A percentile compares a stretch with the other conserved stretches of the same genome.
phyloP scores from a whole-genome alignment of 441 rosid genomes.

The Sinapis alba region DNA sequence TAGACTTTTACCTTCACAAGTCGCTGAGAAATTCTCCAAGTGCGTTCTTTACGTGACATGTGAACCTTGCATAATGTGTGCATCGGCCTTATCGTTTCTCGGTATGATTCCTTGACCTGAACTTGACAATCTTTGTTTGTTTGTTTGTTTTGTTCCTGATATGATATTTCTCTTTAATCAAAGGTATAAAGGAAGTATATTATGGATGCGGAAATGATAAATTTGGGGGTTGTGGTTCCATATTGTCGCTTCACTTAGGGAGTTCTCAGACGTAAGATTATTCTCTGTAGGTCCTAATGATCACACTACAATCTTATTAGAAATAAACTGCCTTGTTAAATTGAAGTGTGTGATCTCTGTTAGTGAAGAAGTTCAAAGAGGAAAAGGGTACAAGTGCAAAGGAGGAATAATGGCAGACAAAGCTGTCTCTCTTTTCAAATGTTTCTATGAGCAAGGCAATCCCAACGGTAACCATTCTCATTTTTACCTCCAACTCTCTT shows the following conservation, averaged over 20 bases:
- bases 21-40: slow-evolving; percentile 63
- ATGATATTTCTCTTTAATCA: background rate
- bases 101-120: slow-evolving; percentile 42
- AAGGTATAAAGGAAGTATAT: slow-evolving; percentile 72
- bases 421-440: too few species aligned
- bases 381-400: too few species aligned
- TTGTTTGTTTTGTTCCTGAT: background rate
- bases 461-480: too few species aligned
- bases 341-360: slow-evolving; percentile 4
- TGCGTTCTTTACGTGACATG: slow-evolving; percentile 81
- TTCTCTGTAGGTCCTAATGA: background rate
- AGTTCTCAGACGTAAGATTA: slow-evolving; percentile 31
- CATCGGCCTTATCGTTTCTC: slow-evolving; percentile 71
- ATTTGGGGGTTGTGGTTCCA: slow-evolving; percentile 89
- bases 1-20: slow-evolving; percentile 55
- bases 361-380: slow-evolving; percentile 42
- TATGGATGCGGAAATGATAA: slow-evolving; percentile 84
- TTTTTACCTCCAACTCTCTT: too few species aligned
- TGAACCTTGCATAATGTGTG: slow-evolving; percentile 92
- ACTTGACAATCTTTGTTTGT: background rate
- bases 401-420: too few species aligned
- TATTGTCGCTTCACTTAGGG: slow-evolving; percentile 61
- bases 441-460: too few species aligned
- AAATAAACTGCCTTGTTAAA: background rate
- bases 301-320: background rate